Evolutionary conservation across 257 asterid species (phyloP), one percentile per base, ranked within the genome.

Genomic region (Sherardia arvensis): DNA sequence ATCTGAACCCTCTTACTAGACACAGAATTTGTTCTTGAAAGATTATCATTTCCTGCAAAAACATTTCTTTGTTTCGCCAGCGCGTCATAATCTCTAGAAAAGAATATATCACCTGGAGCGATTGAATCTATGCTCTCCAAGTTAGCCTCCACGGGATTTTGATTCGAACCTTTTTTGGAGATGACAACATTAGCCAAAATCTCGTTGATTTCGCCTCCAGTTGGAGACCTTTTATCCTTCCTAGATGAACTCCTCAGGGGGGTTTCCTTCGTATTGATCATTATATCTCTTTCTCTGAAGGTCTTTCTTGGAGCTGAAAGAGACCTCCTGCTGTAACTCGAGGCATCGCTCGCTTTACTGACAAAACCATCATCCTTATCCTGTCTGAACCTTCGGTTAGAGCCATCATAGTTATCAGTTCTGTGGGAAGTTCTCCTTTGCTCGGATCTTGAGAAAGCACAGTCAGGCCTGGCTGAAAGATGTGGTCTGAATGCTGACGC

Each of bases 31-130:
- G 68, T 59, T 8, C 55, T 77, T 7, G 21, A 55, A 47, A 57
- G 78, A 59, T 69, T 85, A 7, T 81, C 78, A 32, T 74, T 60
- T 59, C 43, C 51, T 11, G 72, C 30, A 65, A 62, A 64, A 47
- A 47, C 58, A 27, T 43, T 73, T 7, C 71, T 69, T 32, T 71
- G 74, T 53, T 27, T 74, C 2, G 70, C n/a, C 14, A 60, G 45
- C 18, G 76, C 76, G 69, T 40, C 67, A 64, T 70, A 68, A 7
- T 82, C 87, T 40, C 56, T 74, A 28, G 84, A 76, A 49, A 87
- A 85, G 91, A 85, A 87, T 59, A 87, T 78, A 55, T 80, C 87
- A 59, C 91, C 92, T 1, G 87, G 92, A 15, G 86, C 74, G 40
- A 81, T 70, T 25, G 96, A 78, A 15, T 83, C 96, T n/a, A 83